Evolutionary conservation across 1,284 basidiomycete genomes (phyloP).

Genomic region (Megacollybia platyphylla): DNA sequence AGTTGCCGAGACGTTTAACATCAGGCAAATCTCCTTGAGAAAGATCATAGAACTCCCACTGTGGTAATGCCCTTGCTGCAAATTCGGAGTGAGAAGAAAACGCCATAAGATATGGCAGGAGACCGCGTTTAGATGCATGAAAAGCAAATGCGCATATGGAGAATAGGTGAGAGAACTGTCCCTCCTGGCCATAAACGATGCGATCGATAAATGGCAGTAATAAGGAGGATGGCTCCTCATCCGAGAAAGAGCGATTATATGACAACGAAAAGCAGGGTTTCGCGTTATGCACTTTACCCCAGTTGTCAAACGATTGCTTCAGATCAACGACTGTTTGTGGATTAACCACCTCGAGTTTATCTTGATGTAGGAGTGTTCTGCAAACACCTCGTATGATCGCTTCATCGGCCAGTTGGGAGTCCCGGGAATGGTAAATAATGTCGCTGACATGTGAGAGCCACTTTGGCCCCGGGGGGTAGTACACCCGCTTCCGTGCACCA

Average conservation of each 20-base stretch:
- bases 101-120: not conserved
- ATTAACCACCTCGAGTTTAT: too few relatives aligned
- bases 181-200: not conserved
- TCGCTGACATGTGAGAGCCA: not conserved
- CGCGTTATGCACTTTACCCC: constrained; percentile 1
- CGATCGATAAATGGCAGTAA: not conserved
- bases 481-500: not conserved
- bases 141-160: not conserved
- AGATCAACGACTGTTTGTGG: not conserved
- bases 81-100: not conserved
- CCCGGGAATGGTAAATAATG: not conserved
- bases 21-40: constrained; percentile 6
- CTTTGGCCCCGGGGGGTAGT: not conserved
- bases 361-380: not conserved
- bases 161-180: not conserved
- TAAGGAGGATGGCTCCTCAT: constrained; percentile 1
- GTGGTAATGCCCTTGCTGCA: constrained; percentile 4
- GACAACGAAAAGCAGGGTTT: not conserved
- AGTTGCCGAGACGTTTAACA: not conserved
- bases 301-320: not conserved
- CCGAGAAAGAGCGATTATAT: not conserved
- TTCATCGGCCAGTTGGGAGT: not conserved
- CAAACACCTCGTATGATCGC: not conserved
- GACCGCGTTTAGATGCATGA: not conserved
- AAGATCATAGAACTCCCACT: constrained; percentile 8